Conservation (phyloP, 2,329 filamentous ascomycete species). For the Talaromyces sp. region DNA sequence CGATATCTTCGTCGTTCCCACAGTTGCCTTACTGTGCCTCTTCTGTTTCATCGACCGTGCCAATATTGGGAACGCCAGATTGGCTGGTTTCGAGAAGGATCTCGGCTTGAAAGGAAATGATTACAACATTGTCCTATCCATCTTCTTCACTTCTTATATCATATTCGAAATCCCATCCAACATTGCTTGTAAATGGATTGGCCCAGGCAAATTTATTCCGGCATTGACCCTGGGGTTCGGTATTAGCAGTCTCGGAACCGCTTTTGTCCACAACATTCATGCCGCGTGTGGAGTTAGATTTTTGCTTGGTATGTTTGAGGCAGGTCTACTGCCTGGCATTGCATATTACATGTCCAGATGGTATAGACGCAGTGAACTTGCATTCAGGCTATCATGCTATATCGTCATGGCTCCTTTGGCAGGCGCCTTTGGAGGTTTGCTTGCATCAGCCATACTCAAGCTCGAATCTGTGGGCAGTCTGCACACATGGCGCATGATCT, state of each 20-base stretch:
- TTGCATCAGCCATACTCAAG: conserved; percentile 59
- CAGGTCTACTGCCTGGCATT: conserved; percentile 67
- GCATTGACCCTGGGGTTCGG: conserved; percentile 61
- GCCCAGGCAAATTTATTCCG: conserved; percentile 70
- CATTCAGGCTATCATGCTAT: conserved; percentile 93
- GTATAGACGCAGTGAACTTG: conserved; percentile 83
- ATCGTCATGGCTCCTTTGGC: conserved; percentile 68
- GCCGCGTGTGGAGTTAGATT: conserved; percentile 64
- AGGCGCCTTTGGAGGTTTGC: conserved; percentile 60
- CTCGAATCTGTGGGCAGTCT: conserved; percentile 58
- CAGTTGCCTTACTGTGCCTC: conserved; percentile 63
- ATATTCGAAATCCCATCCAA: conserved; percentile 37
- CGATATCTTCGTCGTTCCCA: conserved; percentile 63
- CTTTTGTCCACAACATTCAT: conserved; percentile 57
- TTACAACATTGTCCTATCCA: conserved; percentile 65
- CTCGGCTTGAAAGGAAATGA: conserved; percentile 59
- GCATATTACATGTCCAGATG: conserved; percentile 69
- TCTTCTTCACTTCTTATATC: conserved; percentile 76
- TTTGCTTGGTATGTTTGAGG: conserved; percentile 75
- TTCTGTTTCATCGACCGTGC: conserved; percentile 74
- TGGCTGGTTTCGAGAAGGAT: conserved; percentile 63
- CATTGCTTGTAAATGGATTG: conserved; percentile 40
- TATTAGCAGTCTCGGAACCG: conserved; percentile 61
- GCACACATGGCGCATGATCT: conserved; percentile 49
- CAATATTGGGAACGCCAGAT: conserved; percentile 69